phyloP scores from a whole-genome alignment of 2,329 filamentous ascomycete genomes.

The Incumbomyces delicatus region DNA sequence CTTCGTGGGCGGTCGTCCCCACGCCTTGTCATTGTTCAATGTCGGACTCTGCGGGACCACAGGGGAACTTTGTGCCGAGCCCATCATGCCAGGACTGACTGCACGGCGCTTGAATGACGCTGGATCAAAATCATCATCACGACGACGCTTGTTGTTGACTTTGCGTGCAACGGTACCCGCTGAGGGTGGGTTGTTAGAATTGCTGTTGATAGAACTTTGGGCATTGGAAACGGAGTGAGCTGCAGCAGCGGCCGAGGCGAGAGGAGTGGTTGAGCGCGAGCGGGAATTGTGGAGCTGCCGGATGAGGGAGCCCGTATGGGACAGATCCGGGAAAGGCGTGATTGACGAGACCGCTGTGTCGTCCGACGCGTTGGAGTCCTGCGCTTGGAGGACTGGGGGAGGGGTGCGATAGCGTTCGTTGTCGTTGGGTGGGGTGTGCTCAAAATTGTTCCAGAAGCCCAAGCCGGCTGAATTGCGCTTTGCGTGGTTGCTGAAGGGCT shows the following conservation, averaged over 20 bases:
- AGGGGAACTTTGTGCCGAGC: slow-evolving; percentile 80
- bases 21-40: slow-evolving; percentile 55
- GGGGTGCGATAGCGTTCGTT: slow-evolving; percentile 54
- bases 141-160: slow-evolving; percentile 69
- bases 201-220: not conserved
- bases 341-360: slow-evolving; percentile 31
- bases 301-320: slow-evolving; percentile 17
- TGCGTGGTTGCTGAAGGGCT: slow-evolving; percentile 61
- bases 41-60: slow-evolving; percentile 71
- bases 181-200: slow-evolving; percentile 33
- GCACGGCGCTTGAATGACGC: slow-evolving; percentile 82
- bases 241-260: slow-evolving; percentile 22
- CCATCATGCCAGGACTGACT: slow-evolving; percentile 69
- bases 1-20: slow-evolving; percentile 57
- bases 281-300: slow-evolving; percentile 19
- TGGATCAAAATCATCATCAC: slow-evolving; percentile 85
- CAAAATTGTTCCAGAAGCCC: slow-evolving; percentile 71
- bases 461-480: slow-evolving; percentile 62
- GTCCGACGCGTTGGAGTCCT: slow-evolving; percentile 36
- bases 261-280: slow-evolving; percentile 32
- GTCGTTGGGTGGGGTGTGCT: slow-evolving; percentile 24
- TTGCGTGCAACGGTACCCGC: slow-evolving; percentile 68
- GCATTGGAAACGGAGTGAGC: not conserved
- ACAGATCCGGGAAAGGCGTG: slow-evolving; percentile 22
- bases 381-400: slow-evolving; percentile 53